Percentiles rank a stretch among this genome's conserved stretches.
phyloP scores from a whole-genome alignment of 768 basidiomycete genomes.

The Coprinopsis strossmayeri region DNA sequence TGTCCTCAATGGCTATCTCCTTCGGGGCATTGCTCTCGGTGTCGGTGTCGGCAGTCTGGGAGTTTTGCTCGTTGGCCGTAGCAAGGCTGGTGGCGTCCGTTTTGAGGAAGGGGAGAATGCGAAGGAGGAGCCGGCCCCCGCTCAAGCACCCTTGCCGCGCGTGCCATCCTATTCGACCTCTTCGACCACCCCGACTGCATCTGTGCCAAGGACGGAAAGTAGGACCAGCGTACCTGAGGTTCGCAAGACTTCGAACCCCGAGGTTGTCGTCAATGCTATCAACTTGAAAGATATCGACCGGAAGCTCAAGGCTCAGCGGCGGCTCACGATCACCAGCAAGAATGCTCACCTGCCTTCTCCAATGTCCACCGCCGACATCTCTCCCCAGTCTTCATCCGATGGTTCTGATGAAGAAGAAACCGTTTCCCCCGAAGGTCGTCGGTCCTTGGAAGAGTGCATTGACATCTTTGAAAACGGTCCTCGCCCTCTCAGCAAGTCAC shows the following conservation, averaged over 20 bases:
- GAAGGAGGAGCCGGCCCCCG: slow-evolving; percentile 2
- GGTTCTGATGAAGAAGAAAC: slow-evolving; percentile 7
- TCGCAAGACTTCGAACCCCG: no score
- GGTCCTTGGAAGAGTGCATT: slow-evolving; percentile 72
- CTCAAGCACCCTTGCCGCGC: no score
- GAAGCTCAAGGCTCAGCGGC: slow-evolving; percentile 33
- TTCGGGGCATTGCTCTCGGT: slow-evolving; percentile 77
- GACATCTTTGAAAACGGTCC: slow-evolving; percentile 75
- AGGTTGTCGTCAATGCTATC: no score
- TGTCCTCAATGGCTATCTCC: slow-evolving; percentile 85
- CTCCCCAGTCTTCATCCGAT: slow-evolving; percentile 4
- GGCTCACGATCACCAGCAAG: slow-evolving; percentile 17
- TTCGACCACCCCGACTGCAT: background rate
- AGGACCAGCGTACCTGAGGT: background rate
- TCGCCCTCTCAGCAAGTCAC: slow-evolving; percentile 46
- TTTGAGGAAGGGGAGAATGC: slow-evolving; percentile 22
- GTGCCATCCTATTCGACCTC: no score
- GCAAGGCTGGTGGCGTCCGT: slow-evolving; percentile 19
- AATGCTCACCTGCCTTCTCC: slow-evolving; percentile 8
- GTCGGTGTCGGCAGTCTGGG: slow-evolving; percentile 22
- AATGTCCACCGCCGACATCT: slow-evolving; percentile 9
- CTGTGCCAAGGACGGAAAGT: background rate
- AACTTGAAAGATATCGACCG: slow-evolving; percentile 49
- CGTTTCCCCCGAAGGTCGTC: slow-evolving; percentile 15
- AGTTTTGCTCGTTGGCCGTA: slow-evolving; percentile 16